A percentile compares a stretch with the other conserved stretches of the same genome.
phyloP scores from a whole-genome alignment of 2,329 filamentous ascomycete species.

The Chrysoporthe puriensis region DNA sequence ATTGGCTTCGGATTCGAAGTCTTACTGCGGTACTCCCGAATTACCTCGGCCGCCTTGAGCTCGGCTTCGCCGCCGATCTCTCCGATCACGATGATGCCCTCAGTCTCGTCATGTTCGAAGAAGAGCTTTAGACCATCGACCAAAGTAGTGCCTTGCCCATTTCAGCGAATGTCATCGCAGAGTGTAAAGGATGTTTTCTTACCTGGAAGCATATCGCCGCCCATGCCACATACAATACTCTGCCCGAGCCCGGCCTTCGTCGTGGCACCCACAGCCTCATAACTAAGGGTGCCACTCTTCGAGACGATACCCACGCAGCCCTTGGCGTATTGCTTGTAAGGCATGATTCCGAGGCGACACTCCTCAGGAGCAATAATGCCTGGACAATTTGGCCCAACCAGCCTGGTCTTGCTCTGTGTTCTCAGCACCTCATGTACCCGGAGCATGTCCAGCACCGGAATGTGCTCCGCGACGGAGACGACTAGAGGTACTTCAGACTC shows the following conservation, averaged over 20 bases:
- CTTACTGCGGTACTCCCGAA: too few relatives aligned
- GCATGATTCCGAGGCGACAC: not conserved
- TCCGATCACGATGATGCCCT: slow-evolving; percentile 55
- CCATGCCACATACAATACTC: slow-evolving; percentile 76
- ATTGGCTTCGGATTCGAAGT: too few relatives aligned
- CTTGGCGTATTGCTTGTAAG: slow-evolving; percentile 50
- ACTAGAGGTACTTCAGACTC: slow-evolving; percentile 78
- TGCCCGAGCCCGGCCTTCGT: slow-evolving; percentile 74
- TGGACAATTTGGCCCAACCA: slow-evolving; percentile 78
- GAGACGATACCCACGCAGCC: slow-evolving; percentile 75
- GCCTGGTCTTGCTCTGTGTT: slow-evolving; percentile 70
- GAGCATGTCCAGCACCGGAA: slow-evolving; percentile 77
- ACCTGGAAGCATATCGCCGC: slow-evolving; percentile 74
- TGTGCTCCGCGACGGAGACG: slow-evolving; percentile 79
- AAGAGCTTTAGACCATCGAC: too few relatives aligned
- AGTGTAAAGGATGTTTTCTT: slow-evolving; percentile 43
- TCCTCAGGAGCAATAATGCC: slow-evolving; percentile 78
- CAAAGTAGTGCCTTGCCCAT: too few relatives aligned
- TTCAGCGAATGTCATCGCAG: too few relatives aligned
- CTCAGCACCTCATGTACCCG: slow-evolving; percentile 69
- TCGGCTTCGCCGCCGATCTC: too few relatives aligned
- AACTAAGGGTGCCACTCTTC: slow-evolving; percentile 78
- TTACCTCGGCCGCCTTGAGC: too few relatives aligned
- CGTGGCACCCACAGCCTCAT: slow-evolving; percentile 76
- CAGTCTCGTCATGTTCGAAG: too few relatives aligned